These are phyloP conservation scores for Chrysoporthe austroafricana DNA, from an alignment of 2,329 filamentous ascomycete species.

Conservation along the genomic window DNA sequence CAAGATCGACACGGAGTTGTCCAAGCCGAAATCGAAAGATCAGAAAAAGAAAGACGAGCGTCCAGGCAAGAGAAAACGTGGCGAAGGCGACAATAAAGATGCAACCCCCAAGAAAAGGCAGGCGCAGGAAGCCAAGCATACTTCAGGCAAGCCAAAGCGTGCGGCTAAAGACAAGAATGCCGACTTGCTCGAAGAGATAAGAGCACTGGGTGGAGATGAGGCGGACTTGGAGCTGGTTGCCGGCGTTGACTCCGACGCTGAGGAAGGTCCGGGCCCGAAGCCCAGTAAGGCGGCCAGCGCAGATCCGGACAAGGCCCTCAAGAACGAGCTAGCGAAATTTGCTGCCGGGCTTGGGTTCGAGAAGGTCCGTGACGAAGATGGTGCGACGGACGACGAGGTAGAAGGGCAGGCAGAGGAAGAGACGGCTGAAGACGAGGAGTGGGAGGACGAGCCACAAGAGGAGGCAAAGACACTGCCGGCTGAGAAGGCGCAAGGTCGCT, in stretches of 20 bases:
- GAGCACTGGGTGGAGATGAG: slow-evolving; percentile 67
- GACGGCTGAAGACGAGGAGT: slow-evolving; percentile 36
- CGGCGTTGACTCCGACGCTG: slow-evolving; percentile 55
- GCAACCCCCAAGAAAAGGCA: slow-evolving; percentile 37
- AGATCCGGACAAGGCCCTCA: slow-evolving; percentile 40
- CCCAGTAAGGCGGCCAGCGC: slow-evolving; percentile 26
- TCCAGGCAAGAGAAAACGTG: slow-evolving; percentile 45
- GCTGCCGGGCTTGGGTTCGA: slow-evolving; percentile 55
- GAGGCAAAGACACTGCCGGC: slow-evolving; percentile 35
- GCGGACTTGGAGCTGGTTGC: slow-evolving; percentile 65
- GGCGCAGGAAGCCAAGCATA: slow-evolving; percentile 33
- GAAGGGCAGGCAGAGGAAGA: slow-evolving; percentile 38
- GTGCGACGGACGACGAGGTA: slow-evolving; percentile 44
- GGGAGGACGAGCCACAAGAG: slow-evolving; percentile 35
- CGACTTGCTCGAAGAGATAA: slow-evolving; percentile 63
- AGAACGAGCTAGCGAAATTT: slow-evolving; percentile 57
- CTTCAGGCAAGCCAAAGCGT: slow-evolving; percentile 33
- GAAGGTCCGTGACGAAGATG: slow-evolving; percentile 44
- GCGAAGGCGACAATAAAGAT: slow-evolving; percentile 37
- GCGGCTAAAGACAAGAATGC: slow-evolving; percentile 29
- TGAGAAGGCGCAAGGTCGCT: slow-evolving; percentile 36
- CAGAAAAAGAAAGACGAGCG: slow-evolving; percentile 33
- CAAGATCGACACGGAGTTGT: slow-evolving; percentile 59
- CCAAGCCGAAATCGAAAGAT: slow-evolving; percentile 39
- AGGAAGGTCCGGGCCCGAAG: slow-evolving; percentile 42